A percentile compares a stretch with the other conserved stretches of the same genome.
These are phyloP conservation scores for Seminavis robusta DNA, from an alignment of 108 stramenopile genomes.

Conservation along the genomic window DNA sequence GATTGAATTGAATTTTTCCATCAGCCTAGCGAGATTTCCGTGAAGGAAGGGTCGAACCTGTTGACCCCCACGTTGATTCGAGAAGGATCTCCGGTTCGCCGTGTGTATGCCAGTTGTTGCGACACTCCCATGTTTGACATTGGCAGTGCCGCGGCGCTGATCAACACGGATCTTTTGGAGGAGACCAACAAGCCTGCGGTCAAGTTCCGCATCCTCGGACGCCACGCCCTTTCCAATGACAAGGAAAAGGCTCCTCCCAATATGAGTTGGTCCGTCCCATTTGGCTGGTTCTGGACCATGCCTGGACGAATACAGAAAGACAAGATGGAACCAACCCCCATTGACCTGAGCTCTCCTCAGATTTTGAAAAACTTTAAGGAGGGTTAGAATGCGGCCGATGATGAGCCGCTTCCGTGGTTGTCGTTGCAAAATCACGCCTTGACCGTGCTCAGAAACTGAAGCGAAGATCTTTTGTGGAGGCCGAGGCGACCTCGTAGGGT, in stretches of 20 bases:
- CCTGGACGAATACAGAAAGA: constrained; percentile 17
- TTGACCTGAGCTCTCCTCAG: constrained; percentile 9
- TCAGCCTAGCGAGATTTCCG: constrained; percentile 34
- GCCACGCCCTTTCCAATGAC: constrained; percentile 22
- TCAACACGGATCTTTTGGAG: constrained; percentile 31
- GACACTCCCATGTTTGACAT: constrained; percentile 37
- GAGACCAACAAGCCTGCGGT: constrained; percentile 16
- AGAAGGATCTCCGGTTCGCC: constrained; percentile 13
- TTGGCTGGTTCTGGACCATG: constrained; percentile 39
- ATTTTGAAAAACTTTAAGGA: constrained; percentile 6
- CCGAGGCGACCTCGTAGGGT: too few relatives aligned
- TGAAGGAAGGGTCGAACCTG: constrained; percentile 24
- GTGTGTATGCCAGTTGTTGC: constrained; percentile 38
- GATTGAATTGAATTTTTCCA: constrained; percentile 6
- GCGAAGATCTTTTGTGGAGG: too few relatives aligned
- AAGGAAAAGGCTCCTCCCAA: constrained; percentile 19
- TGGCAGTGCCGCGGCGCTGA: constrained; percentile 15
- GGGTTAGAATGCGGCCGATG: constrained; percentile 8
- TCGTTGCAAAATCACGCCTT: too few relatives aligned
- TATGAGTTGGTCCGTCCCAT: constrained; percentile 37
- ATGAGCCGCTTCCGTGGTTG: too few relatives aligned
- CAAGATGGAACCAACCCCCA: constrained; percentile 18
- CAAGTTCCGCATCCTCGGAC: constrained; percentile 39
- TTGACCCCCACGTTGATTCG: constrained; percentile 25
- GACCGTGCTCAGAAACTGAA: too few relatives aligned